Conservation (phyloP, 2,329 filamentous ascomycete species). For the Leptodontidium sp. region DNA sequence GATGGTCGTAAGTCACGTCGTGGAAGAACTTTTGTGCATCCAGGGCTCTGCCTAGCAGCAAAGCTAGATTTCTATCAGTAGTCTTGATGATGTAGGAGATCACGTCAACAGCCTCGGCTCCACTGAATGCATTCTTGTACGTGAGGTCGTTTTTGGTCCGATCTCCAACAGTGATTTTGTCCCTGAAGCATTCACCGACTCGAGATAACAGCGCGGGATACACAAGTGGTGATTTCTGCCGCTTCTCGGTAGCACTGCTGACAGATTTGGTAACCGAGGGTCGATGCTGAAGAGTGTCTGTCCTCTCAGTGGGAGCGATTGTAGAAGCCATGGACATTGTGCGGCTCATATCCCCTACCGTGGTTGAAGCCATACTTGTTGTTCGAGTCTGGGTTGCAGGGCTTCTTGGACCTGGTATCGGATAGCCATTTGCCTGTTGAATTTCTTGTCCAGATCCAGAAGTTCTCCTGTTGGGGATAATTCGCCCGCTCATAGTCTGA, state of each 20-base stretch:
- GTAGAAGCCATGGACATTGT: constrained; percentile 96
- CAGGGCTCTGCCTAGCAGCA: constrained; percentile 87
- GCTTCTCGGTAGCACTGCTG: constrained; percentile 43
- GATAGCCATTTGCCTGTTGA: constrained; percentile 41
- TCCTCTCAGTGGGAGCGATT: constrained; percentile 68
- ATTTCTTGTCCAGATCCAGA: constrained; percentile 45
- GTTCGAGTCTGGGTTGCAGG: constrained; percentile 62
- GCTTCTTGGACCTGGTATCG: constrained; percentile 38
- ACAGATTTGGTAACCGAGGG: constrained; percentile 60
- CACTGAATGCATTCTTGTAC: constrained; percentile 97
- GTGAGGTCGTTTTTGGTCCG: constrained; percentile 95
- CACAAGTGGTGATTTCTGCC: constrained; percentile 76
- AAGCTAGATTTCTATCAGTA: constrained; percentile 90
- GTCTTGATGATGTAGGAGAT: constrained; percentile 97
- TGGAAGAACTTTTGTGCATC: constrained; percentile 99
- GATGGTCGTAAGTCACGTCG: constrained; percentile 97
- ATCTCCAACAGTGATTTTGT: constrained; percentile 85
- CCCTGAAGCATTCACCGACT: constrained; percentile 90
- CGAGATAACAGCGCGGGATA: constrained; percentile 94
- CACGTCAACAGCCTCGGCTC: constrained; percentile 93
- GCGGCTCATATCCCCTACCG: constrained; percentile 57
- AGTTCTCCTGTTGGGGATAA: constrained; percentile 79
- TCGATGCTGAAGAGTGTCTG: constrained; percentile 57
- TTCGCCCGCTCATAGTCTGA: constrained; percentile 91
- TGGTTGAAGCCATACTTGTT: constrained; percentile 65